phyloP scores from a whole-genome alignment of 345 rosid genomes.

The Hevea brasiliensis region DNA sequence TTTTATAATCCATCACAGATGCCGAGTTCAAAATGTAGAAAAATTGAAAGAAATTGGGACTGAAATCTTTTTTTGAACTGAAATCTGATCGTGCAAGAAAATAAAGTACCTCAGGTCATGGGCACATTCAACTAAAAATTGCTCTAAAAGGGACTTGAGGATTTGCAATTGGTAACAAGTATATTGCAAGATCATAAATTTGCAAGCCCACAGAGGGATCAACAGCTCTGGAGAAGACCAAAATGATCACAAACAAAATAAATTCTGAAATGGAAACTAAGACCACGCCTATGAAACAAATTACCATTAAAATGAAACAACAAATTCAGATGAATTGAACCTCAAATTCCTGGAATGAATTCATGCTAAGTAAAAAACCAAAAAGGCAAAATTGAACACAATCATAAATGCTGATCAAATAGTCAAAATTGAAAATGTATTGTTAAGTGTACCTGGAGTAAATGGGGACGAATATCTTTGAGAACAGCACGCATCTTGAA shows the following conservation, averaged over 20 bases:
- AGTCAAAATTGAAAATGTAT: neutral
- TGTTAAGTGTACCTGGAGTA: constrained; percentile 35
- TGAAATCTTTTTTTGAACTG: too few species aligned
- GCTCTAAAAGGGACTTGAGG: neutral
- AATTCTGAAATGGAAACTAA: neutral
- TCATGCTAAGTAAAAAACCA: neutral
- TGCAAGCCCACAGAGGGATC: neutral
- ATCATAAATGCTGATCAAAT: neutral
- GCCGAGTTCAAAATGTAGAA: neutral
- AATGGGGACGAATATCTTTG: constrained; percentile 38
- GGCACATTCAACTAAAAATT: neutral
- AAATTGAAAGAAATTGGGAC: neutral
- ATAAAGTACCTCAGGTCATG: neutral
- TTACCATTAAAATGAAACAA: neutral
- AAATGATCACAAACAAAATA: neutral
- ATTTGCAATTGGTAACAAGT: neutral
- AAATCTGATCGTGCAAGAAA: neutral
- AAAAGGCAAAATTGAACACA: neutral
- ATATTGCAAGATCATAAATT: constrained; percentile 5
- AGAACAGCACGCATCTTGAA: constrained; percentile 43
- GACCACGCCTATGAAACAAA: neutral
- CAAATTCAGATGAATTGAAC: neutral
- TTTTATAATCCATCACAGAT: neutral
- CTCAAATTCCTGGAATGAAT: neutral
- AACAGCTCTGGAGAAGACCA: neutral